phyloP scores from a whole-genome alignment of 495 filamentous ascomycete genomes.

The Daldinia caldariorum region DNA sequence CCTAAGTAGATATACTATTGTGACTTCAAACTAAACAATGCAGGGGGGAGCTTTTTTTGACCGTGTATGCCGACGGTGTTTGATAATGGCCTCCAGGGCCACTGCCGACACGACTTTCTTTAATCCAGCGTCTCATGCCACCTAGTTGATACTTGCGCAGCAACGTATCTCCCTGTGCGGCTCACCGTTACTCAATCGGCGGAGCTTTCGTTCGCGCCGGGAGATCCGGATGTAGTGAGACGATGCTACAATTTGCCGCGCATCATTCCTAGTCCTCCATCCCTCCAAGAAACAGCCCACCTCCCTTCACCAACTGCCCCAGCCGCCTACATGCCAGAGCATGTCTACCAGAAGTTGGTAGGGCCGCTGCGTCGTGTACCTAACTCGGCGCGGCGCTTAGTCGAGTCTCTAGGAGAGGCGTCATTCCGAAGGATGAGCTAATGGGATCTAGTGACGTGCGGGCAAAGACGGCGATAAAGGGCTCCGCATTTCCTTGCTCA shows the following conservation, averaged over 20 bases:
- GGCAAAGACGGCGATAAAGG: constrained; percentile 44
- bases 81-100: constrained; percentile 29
- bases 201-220: constrained; percentile 32
- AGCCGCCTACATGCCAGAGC: constrained; percentile 18
- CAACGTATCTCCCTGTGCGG: constrained; percentile 30
- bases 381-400: constrained; percentile 46
- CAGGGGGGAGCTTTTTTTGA: constrained; percentile 28
- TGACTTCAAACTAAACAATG: constrained; percentile 39
- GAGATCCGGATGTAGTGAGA: constrained; percentile 48
- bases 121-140: constrained; percentile 48
- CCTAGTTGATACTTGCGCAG: constrained; percentile 31
- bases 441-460: constrained; percentile 31
- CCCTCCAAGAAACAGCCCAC: constrained; percentile 16
- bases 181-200: constrained; percentile 40
- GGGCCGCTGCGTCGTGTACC: constrained; percentile 21
- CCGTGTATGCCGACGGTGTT: constrained; percentile 22
- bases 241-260: constrained; percentile 42
- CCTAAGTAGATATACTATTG: constrained; percentile 28
- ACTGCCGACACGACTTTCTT: constrained; percentile 23
- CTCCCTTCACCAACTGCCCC: constrained; percentile 37
- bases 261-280: constrained; percentile 38
- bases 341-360: constrained; percentile 14
- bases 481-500: constrained; percentile 45
- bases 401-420: constrained; percentile 32
- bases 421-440: constrained; percentile 18